phyloP scores from a whole-genome alignment of 75 land plant genomes.

The Picea sitchensis region DNA sequence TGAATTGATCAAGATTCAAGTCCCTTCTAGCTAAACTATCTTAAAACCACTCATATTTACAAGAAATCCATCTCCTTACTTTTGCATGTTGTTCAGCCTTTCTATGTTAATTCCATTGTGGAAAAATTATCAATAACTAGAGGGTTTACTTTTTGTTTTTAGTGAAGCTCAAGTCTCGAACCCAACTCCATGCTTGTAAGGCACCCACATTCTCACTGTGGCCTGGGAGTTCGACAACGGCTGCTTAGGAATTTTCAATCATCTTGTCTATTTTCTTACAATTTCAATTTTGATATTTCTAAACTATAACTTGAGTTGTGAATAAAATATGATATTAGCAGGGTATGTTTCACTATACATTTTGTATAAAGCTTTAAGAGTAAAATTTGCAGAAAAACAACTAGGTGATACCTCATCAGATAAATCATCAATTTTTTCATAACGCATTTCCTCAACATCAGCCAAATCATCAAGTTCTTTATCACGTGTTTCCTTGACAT shows the following conservation, averaged over 20 bases:
- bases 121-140: not conserved
- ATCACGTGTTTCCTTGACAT: not conserved
- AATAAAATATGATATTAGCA: too few species aligned
- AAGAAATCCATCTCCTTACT: not conserved
- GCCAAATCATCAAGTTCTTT: not conserved
- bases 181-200: too few species aligned
- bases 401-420: not conserved
- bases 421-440: not conserved
- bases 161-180: too few species aligned
- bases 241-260: not conserved
- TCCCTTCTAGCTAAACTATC: not conserved
- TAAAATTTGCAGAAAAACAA: not conserved
- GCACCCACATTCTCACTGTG: not conserved
- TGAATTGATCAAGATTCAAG: not conserved
- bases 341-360: too few species aligned
- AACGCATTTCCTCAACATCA: not conserved
- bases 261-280: not conserved
- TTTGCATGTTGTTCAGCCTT: not conserved
- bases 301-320: too few species aligned
- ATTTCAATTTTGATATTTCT: not conserved
- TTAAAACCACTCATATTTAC: not conserved
- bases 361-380: too few species aligned
- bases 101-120: not conserved
- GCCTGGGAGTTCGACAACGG: not conserved
- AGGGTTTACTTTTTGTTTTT: not conserved